phyloP scores from a whole-genome alignment of 2,329 filamentous ascomycete species.

The Lecanosticta acicola region DNA sequence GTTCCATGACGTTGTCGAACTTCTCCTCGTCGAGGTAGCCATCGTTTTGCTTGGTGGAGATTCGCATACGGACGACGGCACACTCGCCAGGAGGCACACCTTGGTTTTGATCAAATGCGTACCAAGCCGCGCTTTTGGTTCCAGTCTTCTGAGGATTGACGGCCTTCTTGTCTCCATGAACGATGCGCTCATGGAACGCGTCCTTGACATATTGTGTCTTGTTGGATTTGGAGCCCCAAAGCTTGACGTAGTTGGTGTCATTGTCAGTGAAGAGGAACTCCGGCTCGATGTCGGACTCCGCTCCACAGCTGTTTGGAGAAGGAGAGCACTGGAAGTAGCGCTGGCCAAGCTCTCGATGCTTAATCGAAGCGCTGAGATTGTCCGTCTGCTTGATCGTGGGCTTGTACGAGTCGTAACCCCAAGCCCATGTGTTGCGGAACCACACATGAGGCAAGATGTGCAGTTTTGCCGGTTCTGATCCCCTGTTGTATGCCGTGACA shows the following conservation, averaged over 20 bases:
- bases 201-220: conserved; percentile 85
- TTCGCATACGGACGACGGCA: conserved; percentile 86
- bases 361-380: conserved; percentile 67
- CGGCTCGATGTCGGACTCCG: conserved; percentile 77
- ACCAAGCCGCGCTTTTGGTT: conserved; percentile 90
- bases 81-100: conserved; percentile 87
- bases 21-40: conserved; percentile 84
- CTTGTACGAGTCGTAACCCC: conserved; percentile 82
- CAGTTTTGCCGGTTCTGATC: conserved; percentile 79
- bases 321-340: conserved; percentile 81
- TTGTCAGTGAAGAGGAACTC: conserved; percentile 90
- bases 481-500: conserved; percentile 92
- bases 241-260: conserved; percentile 74
- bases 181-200: conserved; percentile 84
- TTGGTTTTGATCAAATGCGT: conserved; percentile 80
- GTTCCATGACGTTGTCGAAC: conserved; percentile 86
- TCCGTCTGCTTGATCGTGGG: conserved; percentile 65
- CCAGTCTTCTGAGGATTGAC: conserved; percentile 75
- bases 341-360: conserved; percentile 73
- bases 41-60: conserved; percentile 65
- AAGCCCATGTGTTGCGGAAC: conserved; percentile 97
- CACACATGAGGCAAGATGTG: conserved; percentile 93
- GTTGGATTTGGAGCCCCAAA: conserved; percentile 70
- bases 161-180: conserved; percentile 71
- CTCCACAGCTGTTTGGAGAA: conserved; percentile 75